phyloP scores from a whole-genome alignment of 306 rosid genomes.

The Alnus glutinosa region DNA sequence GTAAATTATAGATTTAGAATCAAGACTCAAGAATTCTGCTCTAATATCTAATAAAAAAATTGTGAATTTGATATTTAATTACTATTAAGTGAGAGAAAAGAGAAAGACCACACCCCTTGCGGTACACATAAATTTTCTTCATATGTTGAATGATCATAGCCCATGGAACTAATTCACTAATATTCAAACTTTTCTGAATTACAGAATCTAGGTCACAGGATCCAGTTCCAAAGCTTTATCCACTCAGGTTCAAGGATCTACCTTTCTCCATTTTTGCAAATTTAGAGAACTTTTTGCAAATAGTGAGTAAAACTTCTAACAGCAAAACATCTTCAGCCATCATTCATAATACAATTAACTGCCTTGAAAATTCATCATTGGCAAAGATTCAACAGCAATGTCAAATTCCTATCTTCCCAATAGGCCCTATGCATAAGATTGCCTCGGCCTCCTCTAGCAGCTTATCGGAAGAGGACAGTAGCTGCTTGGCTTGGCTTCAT shows the following conservation, averaged over 20 bases:
- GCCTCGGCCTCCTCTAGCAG: slow-evolving; percentile 19
- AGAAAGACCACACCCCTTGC: neutral
- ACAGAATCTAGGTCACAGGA: slow-evolving; percentile 26
- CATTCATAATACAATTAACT: slow-evolving; percentile 38
- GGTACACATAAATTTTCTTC: neutral
- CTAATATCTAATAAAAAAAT: too few species aligned
- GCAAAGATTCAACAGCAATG: slow-evolving; percentile 20
- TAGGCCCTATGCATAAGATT: slow-evolving; percentile 51
- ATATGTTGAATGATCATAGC: neutral
- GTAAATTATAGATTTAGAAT: too few species aligned
- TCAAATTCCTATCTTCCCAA: slow-evolving; percentile 34
- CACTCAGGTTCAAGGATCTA: slow-evolving; percentile 56
- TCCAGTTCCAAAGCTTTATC: slow-evolving; percentile 39
- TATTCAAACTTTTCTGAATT: neutral
- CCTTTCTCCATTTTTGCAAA: slow-evolving; percentile 11
- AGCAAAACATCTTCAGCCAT: slow-evolving; percentile 36
- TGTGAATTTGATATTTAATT: too few species aligned
- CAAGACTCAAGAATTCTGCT: too few species aligned
- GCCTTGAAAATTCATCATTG: neutral
- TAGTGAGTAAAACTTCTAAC: neutral
- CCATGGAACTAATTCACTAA: neutral
- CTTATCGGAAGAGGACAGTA: slow-evolving; percentile 27
- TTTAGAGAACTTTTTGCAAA: neutral
- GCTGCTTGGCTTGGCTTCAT: slow-evolving; percentile 35
- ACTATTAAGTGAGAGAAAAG: neutral